These are phyloP conservation scores for Podospora pseudoanserina DNA, from an alignment of 495 filamentous ascomycete genomes.

Conservation along the genomic window DNA sequence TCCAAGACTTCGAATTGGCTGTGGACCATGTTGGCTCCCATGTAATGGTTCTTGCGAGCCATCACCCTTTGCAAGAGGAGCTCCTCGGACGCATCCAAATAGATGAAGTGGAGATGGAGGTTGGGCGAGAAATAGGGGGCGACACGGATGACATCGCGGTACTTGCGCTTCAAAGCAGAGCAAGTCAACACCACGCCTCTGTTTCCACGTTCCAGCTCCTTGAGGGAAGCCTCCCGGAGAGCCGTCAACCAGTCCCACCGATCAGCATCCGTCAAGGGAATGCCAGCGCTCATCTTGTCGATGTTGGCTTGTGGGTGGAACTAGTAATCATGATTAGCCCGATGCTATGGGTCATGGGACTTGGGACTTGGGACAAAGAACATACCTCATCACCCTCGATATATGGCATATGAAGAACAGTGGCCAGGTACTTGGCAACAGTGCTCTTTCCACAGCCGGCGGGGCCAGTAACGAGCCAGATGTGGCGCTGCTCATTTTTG, in stretches of 20 bases:
- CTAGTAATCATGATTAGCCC: slow-evolving; percentile 43
- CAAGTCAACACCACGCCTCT: slow-evolving; percentile 91
- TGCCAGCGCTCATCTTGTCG: slow-evolving; percentile 86
- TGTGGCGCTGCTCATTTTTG: slow-evolving; percentile 60
- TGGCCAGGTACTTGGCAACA: slow-evolving; percentile 73
- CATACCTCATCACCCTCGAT: slow-evolving; percentile 95
- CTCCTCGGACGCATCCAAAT: slow-evolving; percentile 73
- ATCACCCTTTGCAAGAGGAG: slow-evolving; percentile 70
- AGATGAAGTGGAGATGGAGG: slow-evolving; percentile 88
- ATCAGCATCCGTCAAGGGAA: slow-evolving; percentile 88
- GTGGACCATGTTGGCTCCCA: slow-evolving; percentile 97
- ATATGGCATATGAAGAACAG: slow-evolving; percentile 69
- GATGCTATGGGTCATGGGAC: not conserved
- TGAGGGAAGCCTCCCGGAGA: slow-evolving; percentile 76
- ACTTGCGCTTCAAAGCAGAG: slow-evolving; percentile 93
- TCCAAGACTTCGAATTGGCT: slow-evolving; percentile 86
- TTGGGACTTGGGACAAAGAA: slow-evolving; percentile 20
- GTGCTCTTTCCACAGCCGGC: slow-evolving; percentile 97
- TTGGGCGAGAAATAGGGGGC: slow-evolving; percentile 73
- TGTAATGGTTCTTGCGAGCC: slow-evolving; percentile 79
- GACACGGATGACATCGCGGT: slow-evolving; percentile 93
- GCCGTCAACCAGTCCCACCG: slow-evolving; percentile 97
- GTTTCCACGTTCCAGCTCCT: slow-evolving; percentile 53
- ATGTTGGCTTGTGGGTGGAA: slow-evolving; percentile 83
- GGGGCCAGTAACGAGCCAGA: slow-evolving; percentile 96